Percentiles rank a stretch among this genome's conserved stretches.
phyloP scores from a whole-genome alignment of 257 asterid species.

The Solanum pennellii region DNA sequence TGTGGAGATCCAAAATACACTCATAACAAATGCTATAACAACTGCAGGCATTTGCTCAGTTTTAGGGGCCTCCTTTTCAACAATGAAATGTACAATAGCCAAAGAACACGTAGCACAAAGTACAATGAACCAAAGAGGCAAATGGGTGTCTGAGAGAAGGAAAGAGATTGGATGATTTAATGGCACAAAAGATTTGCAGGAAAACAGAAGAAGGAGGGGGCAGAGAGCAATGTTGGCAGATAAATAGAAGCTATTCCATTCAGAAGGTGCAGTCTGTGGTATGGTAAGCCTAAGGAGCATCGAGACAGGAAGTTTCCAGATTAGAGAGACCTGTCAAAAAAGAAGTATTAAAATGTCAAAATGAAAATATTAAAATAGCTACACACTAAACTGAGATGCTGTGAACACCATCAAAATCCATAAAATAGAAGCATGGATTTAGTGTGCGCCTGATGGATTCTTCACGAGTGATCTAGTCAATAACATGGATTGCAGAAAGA shows the following conservation, averaged over 20 bases:
- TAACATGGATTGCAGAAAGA: neutral
- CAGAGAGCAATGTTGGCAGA: conserved; percentile 76
- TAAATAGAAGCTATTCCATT: conserved; percentile 83
- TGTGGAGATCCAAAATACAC: conserved; percentile 94
- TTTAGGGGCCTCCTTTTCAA: conserved; percentile 75
- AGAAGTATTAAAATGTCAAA: conserved; percentile 7
- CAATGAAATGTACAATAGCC: conserved; percentile 52
- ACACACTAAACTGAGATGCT: neutral
- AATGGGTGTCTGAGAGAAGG: conserved; percentile 45
- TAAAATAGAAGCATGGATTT: neutral
- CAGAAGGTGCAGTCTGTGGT: conserved; percentile 61
- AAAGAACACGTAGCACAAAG: conserved; percentile 55
- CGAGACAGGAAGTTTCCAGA: conserved; percentile 79
- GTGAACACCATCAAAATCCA: neutral
- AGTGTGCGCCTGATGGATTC: neutral
- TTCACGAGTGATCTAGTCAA: neutral
- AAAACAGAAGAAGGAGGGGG: conserved; percentile 68
- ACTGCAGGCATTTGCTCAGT: conserved; percentile 52
- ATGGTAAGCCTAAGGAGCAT: conserved; percentile 71
- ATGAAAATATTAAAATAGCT: neutral
- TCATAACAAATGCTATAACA: conserved; percentile 68
- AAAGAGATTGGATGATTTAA: conserved; percentile 63
- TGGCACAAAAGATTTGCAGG: conserved; percentile 77
- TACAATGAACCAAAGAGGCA: conserved; percentile 80
- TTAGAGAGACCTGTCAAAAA: conserved; percentile 42